Conservation (phyloP, 257 asterid genomes). For the Solanum arcanum region DNA sequence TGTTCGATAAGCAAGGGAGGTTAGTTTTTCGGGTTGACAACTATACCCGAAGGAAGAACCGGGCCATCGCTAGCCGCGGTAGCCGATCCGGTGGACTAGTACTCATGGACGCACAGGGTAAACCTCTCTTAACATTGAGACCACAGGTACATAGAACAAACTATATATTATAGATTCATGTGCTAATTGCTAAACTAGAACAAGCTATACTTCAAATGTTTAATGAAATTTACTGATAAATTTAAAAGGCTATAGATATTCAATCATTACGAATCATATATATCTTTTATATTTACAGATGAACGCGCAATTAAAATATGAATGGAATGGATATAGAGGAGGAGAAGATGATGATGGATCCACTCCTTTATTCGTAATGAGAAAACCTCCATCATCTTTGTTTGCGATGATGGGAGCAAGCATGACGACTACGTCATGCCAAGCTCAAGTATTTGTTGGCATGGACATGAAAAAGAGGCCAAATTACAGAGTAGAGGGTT, state of each 20-base stretch:
- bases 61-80: not conserved
- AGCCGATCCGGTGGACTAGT: conserved; percentile 9
- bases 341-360: not conserved
- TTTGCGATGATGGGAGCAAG: not conserved
- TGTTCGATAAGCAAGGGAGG: conserved; percentile 14
- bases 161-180: not conserved
- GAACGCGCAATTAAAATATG: conserved; percentile 11
- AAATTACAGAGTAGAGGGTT: conserved; percentile 13
- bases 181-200: not conserved
- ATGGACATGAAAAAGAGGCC: not conserved
- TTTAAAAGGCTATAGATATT: not conserved
- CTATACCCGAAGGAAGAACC: conserved; percentile 14
- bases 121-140: conserved; percentile 16
- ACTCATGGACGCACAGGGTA: conserved; percentile 31
- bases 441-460: conserved; percentile 14
- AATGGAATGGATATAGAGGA: conserved; percentile 27
- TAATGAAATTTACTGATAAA: not conserved
- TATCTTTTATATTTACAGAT: not conserved
- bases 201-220: not conserved
- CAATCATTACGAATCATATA: not conserved
- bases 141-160: conserved; percentile 15
- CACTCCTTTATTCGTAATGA: conserved; percentile 14
- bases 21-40: conserved; percentile 29
- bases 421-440: not conserved
- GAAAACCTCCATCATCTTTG: conserved; percentile 12